Base-by-base conservation (phyloP, 228 moss, liverwort and hornwort species). In the Sphagnum fallax region DNA sequence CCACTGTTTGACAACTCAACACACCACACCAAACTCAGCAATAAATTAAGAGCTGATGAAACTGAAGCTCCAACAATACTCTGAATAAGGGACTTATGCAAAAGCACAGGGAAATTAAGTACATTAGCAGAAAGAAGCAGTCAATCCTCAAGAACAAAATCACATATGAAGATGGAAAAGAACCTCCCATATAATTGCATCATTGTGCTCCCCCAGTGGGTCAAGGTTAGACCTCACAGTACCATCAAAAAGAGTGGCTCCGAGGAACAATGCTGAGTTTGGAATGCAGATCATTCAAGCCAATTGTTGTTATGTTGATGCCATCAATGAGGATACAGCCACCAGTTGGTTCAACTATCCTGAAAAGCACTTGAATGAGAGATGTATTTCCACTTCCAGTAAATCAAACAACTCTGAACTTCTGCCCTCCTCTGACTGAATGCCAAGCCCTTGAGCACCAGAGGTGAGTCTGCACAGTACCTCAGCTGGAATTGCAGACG, bases 341-440 rank as follows among this genome's bases (percentile, higher is more conserved):
- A 18, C 67, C 76, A 4, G 73, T 70, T 32, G 72, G 80, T 66
- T 80, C 80, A 59, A 81, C 80, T 12, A 81, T 58, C 58, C 80
- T 73, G 69, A 81, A 81, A 18, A 81, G 67, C 0, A 55, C 80
- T 57, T 74, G 80, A 51, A 81, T 81, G 16, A 81, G 74, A 32
- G 77, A 76, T 4, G 73, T 73, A 49, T 77, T 81, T 6, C 80
- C 76, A 59, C 74, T 77, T 1, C 80, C 77, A 5, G 80, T 81
- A 52, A 61, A 60, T 10, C 80, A 76, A 6, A 81, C 80, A 60
- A 81, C 74, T 0, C 80, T 76, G 5, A 77, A 50, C 63, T 81
- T 77, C 60, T 77, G 77, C 55, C 80, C 80, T 65, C 80, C 80
- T 8, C 53, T 48, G 8, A 81, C 11, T 47, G 11, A 81, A 77